These are phyloP conservation scores for Ustilago bromivora DNA, from an alignment of 1,284 basidiomycete species.

Conservation along the genomic window DNA sequence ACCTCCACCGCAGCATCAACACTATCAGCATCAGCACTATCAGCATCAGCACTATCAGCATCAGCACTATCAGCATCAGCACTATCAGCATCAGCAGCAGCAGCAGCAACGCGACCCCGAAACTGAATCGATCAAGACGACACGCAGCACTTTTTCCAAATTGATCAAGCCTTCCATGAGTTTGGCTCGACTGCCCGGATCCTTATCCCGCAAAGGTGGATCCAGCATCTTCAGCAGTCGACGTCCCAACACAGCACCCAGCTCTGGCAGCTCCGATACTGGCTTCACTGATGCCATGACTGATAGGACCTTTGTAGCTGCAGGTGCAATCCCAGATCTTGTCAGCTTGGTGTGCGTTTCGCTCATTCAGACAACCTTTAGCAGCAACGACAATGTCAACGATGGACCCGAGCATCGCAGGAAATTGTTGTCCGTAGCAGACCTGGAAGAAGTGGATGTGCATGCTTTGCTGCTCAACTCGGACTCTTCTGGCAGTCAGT, in stretches of 20 bases:
- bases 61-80: slow-evolving; percentile 4
- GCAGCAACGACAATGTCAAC: slow-evolving; percentile 56
- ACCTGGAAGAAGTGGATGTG: slow-evolving; percentile 63
- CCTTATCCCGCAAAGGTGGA: slow-evolving; percentile 24
- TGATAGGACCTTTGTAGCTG: slow-evolving; percentile 36
- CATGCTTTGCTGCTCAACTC: slow-evolving; percentile 48
- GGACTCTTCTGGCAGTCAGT: slow-evolving; percentile 33
- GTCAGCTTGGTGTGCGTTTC: slow-evolving; percentile 58
- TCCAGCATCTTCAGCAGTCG: slow-evolving; percentile 51
- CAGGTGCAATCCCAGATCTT: slow-evolving; percentile 46
- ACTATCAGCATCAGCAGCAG: no score
- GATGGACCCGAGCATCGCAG: slow-evolving; percentile 57
- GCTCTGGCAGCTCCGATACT: slow-evolving; percentile 49
- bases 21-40: neutral
- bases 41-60: slow-evolving; percentile 10
- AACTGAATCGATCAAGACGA: slow-evolving; percentile 48
- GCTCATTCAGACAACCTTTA: slow-evolving; percentile 61
- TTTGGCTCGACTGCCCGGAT: slow-evolving; percentile 28
- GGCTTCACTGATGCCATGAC: slow-evolving; percentile 41
- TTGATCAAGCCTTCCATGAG: slow-evolving; percentile 45
- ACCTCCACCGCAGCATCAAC: slow-evolving; percentile 7
- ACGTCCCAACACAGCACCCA: slow-evolving; percentile 57
- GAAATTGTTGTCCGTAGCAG: slow-evolving; percentile 58
- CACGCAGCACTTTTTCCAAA: slow-evolving; percentile 49
- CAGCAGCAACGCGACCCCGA: slow-evolving; percentile 29